A percentile compares a stretch with the other conserved stretches of the same genome.
Evolutionary conservation across 2,329 filamentous ascomycete genomes (phyloP).

Genomic region (Curvularia verruculosa): DNA sequence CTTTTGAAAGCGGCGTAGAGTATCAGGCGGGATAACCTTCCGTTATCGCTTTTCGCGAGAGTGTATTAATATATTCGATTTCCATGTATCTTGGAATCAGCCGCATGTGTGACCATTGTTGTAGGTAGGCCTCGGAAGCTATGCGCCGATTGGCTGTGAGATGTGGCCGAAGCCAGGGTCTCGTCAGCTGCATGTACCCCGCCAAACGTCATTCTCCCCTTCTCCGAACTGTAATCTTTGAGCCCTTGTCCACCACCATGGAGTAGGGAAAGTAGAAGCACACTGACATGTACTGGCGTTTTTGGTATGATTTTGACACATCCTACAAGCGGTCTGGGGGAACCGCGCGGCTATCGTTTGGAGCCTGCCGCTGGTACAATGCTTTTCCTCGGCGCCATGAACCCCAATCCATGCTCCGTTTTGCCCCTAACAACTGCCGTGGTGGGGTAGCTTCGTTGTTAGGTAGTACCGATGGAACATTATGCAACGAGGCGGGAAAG

Average conservation of each 20-base stretch:
- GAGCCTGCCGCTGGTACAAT: constrained; percentile 8
- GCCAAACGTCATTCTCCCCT: constrained; percentile 28
- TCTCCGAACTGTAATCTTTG: constrained; percentile 8
- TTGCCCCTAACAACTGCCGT: constrained; percentile 43
- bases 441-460: constrained; percentile 39
- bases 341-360: constrained; percentile 3
- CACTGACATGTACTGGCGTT: neutral
- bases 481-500: constrained; percentile 13
- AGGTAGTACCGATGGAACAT: constrained; percentile 9
- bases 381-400: constrained; percentile 16
- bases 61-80: constrained; percentile 8
- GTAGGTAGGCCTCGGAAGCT: neutral
- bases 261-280: neutral
- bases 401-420: constrained; percentile 17
- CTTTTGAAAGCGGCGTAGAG: constrained; percentile 33
- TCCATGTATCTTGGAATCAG: neutral
- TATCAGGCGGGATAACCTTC: neutral
- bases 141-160: neutral
- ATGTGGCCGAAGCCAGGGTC: neutral
- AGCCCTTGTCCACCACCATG: neutral
- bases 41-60: neutral
- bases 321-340: neutral
- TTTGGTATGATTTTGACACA: neutral
- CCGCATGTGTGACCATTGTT: neutral
- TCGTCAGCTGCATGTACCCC: constrained; percentile 16